phyloP scores from a whole-genome alignment of 1,284 basidiomycete species.

The Trametes polyzona region DNA sequence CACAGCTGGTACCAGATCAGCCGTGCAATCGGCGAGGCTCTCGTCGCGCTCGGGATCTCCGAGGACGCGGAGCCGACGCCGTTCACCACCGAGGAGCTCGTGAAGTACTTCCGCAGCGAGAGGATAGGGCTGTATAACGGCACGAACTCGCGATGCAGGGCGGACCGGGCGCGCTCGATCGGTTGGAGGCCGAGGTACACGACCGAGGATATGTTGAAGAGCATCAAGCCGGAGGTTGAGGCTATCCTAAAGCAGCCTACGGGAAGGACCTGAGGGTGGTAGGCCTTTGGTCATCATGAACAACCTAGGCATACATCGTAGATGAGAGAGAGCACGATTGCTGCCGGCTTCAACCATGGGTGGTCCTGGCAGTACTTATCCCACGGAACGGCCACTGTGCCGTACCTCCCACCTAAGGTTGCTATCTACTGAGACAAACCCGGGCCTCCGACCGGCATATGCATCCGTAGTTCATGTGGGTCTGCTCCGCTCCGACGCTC shows the following conservation, averaged over 20 bases:
- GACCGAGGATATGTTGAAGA: slow-evolving; percentile 20
- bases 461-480: too few species aligned
- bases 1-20: slow-evolving; percentile 40
- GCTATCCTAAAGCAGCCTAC: slow-evolving; percentile 4
- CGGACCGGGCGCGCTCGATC: slow-evolving; percentile 42
- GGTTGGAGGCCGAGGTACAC: slow-evolving; percentile 42
- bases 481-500: too few species aligned
- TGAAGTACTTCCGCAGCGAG: slow-evolving; percentile 22
- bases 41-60: slow-evolving; percentile 32
- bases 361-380: too few species aligned
- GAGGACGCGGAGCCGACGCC: slow-evolving; percentile 30
- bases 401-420: too few species aligned
- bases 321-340: too few species aligned
- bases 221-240: slow-evolving; percentile 16
- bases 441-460: too few species aligned
- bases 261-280: neutral
- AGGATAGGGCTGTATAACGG: slow-evolving; percentile 36
- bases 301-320: too few species aligned
- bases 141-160: slow-evolving; percentile 44
- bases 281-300: too few species aligned
- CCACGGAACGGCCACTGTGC: too few species aligned
- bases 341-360: too few species aligned
- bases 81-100: slow-evolving; percentile 36
- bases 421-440: too few species aligned
- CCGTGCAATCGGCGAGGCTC: slow-evolving; percentile 39